Evolutionary conservation across 129 eudicot genomes (phyloP).

Genomic region (Escallonia herrerae): DNA sequence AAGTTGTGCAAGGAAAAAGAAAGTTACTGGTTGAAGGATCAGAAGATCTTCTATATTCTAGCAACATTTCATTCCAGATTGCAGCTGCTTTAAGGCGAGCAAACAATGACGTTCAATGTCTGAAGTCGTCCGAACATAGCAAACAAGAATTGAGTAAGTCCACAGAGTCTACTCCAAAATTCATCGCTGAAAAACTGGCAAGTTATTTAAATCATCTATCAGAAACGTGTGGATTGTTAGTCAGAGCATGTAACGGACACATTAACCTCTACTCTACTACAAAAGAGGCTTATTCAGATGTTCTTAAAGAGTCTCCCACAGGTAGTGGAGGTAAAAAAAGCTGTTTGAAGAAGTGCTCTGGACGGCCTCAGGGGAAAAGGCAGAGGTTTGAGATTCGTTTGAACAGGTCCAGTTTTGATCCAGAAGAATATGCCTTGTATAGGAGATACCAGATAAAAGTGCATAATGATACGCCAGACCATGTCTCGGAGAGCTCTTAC

Average conservation of each 20-base stretch:
- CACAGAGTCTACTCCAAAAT: conserved; percentile 38
- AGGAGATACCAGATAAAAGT: conserved; percentile 75
- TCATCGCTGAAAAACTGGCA: conserved; percentile 54
- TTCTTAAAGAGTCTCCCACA: conserved; percentile 17
- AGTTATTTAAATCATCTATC: conserved; percentile 20
- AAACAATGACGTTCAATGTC: conserved; percentile 17
- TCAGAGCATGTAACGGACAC: conserved; percentile 89
- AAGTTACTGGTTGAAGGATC: conserved; percentile 64
- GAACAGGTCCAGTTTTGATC: conserved; percentile 72
- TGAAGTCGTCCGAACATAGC: conserved; percentile 8
- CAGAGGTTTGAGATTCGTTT: conserved; percentile 57
- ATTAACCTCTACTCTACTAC: conserved; percentile 60
- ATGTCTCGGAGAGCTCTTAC: conserved; percentile 77
- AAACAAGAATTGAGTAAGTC: conserved; percentile 14
- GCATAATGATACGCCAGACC: conserved; percentile 80
- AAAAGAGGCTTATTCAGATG: conserved; percentile 16
- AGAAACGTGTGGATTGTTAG: conserved; percentile 32
- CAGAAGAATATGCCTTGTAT: conserved; percentile 79
- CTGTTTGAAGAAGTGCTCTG: conserved; percentile 18
- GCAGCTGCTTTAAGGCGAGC: conserved; percentile 51
- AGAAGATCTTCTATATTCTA: conserved; percentile 62
- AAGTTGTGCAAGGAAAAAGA: conserved; percentile 57
- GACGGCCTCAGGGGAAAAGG: conserved; percentile 17
- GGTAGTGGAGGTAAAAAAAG: conserved; percentile 17
- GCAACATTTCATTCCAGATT: conserved; percentile 79